Evolutionary conservation across 2,329 filamentous ascomycete genomes (phyloP), one percentile per base, ranked within the genome.

Genomic region (Sporothrix curviconia): DNA sequence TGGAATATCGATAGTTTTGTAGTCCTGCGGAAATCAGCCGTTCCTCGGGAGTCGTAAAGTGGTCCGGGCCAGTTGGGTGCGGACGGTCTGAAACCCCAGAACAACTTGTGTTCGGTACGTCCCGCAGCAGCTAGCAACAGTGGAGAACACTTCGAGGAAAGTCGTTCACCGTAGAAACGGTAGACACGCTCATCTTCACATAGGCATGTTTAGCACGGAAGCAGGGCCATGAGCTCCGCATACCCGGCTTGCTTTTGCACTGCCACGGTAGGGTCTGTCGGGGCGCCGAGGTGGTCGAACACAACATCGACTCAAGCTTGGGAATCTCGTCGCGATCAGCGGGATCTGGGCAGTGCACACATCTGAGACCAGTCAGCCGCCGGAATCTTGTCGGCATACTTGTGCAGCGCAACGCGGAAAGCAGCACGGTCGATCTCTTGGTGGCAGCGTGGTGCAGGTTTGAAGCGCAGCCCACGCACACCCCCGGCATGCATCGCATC

Each of bases 251-350:
- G 50, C 19, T 53, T 22, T 53, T 53, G 50, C 19, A 53, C 50
- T 7, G 36, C 36, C 8, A 53, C 17, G 15, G 36, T 43, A 3
- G 50, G 50, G 12, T 53, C 50, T 15, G 50, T 53, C 39, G 50
- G 50, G 4, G 50, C 50, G 32, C 50, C 50, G 24, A 53, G 50
- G 22, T 53, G 39, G 17, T 53, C 50, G 36, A 53, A 43, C 7
- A 53, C 50, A 3, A 53, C 50, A 36, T 53, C 50, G n/a, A 43
- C 6, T 17, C 50, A 12, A 53, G 50, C 8, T 32, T 42, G 4
- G 50, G 50, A 28, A 53, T 53, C 50, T 53, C 50, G 17, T 53
- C 50, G 50, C 50, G 30, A 53, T 53, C 50, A 53, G 30, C 5
- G 50, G 36, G n/a, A 53, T 53, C 24, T 53, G 50, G 19, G 32